Percentiles rank a stretch among this genome's conserved stretches.
phyloP scores from a whole-genome alignment of 495 filamentous ascomycete genomes.

The Neurospora terricola region DNA sequence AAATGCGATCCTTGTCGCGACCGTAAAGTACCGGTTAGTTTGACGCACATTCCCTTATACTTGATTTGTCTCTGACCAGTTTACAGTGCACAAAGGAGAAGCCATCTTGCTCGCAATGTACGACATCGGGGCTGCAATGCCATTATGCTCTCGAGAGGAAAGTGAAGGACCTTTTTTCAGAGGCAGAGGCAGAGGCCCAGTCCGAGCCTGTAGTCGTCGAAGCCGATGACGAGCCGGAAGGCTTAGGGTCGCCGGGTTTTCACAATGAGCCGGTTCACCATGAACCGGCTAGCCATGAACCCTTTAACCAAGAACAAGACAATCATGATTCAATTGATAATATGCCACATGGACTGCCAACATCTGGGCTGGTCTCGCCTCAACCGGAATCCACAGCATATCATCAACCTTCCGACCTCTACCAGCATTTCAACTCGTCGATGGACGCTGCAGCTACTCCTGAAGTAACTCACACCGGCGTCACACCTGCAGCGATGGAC shows the following conservation, averaged over 20 bases:
- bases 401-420: conserved; percentile 5
- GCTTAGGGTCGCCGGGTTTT: conserved; percentile 20
- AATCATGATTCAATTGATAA: neutral
- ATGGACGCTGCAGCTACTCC: neutral
- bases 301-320: neutral
- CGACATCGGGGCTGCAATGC: conserved; percentile 18
- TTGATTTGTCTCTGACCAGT: conserved; percentile 1
- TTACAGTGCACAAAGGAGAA: conserved; percentile 31
- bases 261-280: conserved; percentile 1
- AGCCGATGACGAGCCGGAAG: conserved; percentile 19
- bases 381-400: conserved; percentile 10
- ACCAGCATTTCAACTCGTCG: conserved; percentile 13
- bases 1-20: conserved; percentile 29
- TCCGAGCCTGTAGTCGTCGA: neutral
- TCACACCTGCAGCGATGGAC: conserved; percentile 1
- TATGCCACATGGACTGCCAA: conserved; percentile 4
- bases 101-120: conserved; percentile 29
- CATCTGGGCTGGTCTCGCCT: conserved; percentile 1
- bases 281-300: neutral
- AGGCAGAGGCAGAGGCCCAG: neutral
- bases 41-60: neutral
- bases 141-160: conserved; percentile 24
- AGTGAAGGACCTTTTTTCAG: neutral
- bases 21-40: conserved; percentile 20
- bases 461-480: conserved; percentile 1